Evolutionary conservation across 2,329 filamentous ascomycete species (phyloP), one percentile per base, ranked within the genome.

Genomic region (Trichoderma semiorbis): DNA sequence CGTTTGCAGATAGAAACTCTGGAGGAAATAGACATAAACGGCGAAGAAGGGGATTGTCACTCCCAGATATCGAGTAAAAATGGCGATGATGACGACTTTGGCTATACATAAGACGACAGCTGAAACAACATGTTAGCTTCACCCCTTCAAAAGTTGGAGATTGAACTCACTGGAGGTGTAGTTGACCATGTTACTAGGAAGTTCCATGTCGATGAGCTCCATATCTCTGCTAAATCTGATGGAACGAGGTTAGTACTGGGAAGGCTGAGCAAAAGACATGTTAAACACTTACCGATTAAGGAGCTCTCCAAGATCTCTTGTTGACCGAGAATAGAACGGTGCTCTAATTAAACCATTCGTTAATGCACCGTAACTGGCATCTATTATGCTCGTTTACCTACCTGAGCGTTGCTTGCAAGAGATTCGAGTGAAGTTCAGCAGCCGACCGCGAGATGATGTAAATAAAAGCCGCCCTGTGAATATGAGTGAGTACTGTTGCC

Each of bases 1-100:
- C 3, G 73, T 74, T 16, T 69, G 63, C 14, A 74, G 64, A 68
- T 78, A 78, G 47, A 75, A 75, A 7, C 43, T 67, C 28, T 78
- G 77, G 7, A 78, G 21, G 11, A 73, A 68, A 32, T 43, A 70
- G 28, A 73, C 16, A 50, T 55, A 24, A 7, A n/a, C 10, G 5
- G 62, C 62, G 24, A 72, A 66, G 21, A 73, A 28, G 12, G 72
- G 72, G 3, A 73, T 62, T 16, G 71, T 69, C 7, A 68, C 67
- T 12, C 53, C 61, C 1, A 72, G 61, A 24, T 73, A 73, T 21
- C 63, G 62, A n/a, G 50, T 62, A 16, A 72, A 72, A 11, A 72
- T 34, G 16, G 71, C 60, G 1, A 70, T 39, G 5, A 72, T 50
- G 24, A 70, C 34, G 50, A 65, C 53, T 63, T 62, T 69, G 32